A percentile compares a stretch with the other conserved stretches of the same genome.
Conservation (phyloP, 148 eudicot genomes). For the Rhododendron molle region DNA sequence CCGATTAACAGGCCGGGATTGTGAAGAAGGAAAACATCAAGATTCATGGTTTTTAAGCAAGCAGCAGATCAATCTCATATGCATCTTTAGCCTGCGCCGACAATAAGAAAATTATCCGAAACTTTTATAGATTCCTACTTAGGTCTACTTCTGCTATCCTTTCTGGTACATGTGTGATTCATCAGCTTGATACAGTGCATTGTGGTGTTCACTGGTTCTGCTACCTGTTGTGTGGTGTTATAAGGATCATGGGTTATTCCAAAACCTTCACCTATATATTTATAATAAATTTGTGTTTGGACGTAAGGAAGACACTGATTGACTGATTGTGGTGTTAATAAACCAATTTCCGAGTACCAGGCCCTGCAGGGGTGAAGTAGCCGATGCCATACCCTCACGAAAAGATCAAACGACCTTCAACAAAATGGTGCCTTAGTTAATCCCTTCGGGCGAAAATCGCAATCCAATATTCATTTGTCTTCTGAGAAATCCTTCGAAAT, state of each 20-base stretch:
- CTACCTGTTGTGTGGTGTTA: neutral
- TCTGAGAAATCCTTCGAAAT: neutral
- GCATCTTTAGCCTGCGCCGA: neutral
- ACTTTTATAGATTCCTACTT: neutral
- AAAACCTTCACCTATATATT: neutral
- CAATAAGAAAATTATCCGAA: neutral
- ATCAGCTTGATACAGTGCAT: neutral
- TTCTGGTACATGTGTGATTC: neutral
- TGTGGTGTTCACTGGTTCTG: neutral
- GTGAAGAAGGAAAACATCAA: constrained; percentile 18
- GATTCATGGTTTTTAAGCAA: constrained; percentile 16
- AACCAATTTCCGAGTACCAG: neutral
- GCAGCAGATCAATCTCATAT: neutral
- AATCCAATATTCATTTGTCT: neutral
- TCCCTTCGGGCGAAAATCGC: neutral
- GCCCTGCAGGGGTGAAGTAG: neutral
- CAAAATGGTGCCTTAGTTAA: neutral
- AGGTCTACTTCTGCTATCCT: neutral
- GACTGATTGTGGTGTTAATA: neutral
- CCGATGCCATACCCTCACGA: neutral
- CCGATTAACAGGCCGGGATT: constrained; percentile 7
- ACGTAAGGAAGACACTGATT: neutral
- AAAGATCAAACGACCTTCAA: neutral
- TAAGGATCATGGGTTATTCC: neutral
- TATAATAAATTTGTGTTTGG: neutral